Conservation (phyloP, 2,329 filamentous ascomycete genomes). For the Pseudocercospora fijiensis region DNA sequence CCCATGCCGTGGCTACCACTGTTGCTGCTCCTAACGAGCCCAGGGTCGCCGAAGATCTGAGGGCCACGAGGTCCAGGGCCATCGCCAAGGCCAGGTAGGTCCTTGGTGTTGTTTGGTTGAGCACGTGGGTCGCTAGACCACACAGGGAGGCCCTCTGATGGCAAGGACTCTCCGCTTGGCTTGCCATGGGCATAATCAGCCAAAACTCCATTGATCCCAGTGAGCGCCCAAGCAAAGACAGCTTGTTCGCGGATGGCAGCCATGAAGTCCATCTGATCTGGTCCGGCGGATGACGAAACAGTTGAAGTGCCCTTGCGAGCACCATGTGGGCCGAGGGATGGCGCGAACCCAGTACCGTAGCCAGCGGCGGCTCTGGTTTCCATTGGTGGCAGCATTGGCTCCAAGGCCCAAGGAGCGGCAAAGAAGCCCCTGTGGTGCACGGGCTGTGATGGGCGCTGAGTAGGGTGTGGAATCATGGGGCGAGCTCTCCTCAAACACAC, state of each 20-base stretch:
- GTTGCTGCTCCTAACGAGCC: slow-evolving; percentile 28
- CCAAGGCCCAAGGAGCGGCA: slow-evolving; percentile 74
- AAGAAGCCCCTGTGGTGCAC: slow-evolving; percentile 65
- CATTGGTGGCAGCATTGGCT: slow-evolving; percentile 57
- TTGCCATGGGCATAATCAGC: slow-evolving; percentile 62
- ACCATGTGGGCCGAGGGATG: slow-evolving; percentile 37
- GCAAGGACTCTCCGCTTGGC: slow-evolving; percentile 63
- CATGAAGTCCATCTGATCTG: slow-evolving; percentile 64
- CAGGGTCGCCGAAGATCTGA: slow-evolving; percentile 37
- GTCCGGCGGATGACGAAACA: slow-evolving; percentile 46
- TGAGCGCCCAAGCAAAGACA: slow-evolving; percentile 82
- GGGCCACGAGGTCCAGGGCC: slow-evolving; percentile 10
- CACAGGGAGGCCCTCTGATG: slow-evolving; percentile 59
- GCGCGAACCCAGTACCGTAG: slow-evolving; percentile 39
- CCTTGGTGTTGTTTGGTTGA: slow-evolving; percentile 12
- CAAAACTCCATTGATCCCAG: slow-evolving; percentile 75
- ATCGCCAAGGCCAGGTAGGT: slow-evolving; percentile 12
- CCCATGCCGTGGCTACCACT: slow-evolving; percentile 18
- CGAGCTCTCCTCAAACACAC: slow-evolving; percentile 75
- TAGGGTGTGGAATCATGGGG: slow-evolving; percentile 63
- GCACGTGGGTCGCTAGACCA: slow-evolving; percentile 50
- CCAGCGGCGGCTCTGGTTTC: slow-evolving; percentile 37
- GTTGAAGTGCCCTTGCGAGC: slow-evolving; percentile 24
- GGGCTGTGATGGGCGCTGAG: slow-evolving; percentile 48
- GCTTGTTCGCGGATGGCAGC: slow-evolving; percentile 77